Evolutionary conservation across 1,284 basidiomycete species (phyloP), one percentile per base, ranked within the genome.

Genomic region (Mycosarcoma mackinlayi): DNA sequence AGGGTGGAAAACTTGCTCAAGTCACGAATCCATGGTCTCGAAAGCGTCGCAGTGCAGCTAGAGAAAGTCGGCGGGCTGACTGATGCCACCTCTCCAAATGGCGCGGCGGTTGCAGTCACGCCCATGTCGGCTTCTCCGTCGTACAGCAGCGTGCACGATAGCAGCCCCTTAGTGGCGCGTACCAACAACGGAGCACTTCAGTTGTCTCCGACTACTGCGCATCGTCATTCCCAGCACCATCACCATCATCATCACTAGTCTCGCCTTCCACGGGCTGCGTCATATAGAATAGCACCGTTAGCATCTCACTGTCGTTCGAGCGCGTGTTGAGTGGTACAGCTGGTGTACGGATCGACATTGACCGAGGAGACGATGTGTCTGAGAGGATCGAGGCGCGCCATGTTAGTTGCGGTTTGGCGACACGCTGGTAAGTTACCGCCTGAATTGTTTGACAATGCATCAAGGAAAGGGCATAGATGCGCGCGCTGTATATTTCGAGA

Each of bases 1-100:
- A 53, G 57, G 25, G 78, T 81, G 1, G 75, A 78, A 35, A 44
- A 24, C 6, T 18, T 77, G 23, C 69, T 82, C 19, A 69, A 69
- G 30, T 28, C 57, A 9, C 63, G 66, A n/a, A 66, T 82, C 11
- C 42, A 53, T 9, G 76, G 74, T 0, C 59, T 82, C 1, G 76
- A 80, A 18, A 54, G 57, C 10, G 51, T 82, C 11, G 62, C 69
- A 0, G 71, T 81, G 3, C 80, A 82, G 48, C 56, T 79, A 4
- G 73, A 80, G 25, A 53, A 53, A 27, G 24, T 47, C 4, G 41
- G 39, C 14, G 37, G n/a, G n/a, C n/a, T n/a, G n/a, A n/a, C 33
- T 6, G 39, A 14, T 10, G 19, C 42, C 6, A 38, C 45, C 9
- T 54, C 55, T 18, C 50, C 55, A 3, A 41, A 44, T 14, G 50